A percentile compares a stretch with the other conserved stretches of the same genome.
These are phyloP conservation scores for Diutina siamensis DNA, from an alignment of 1,139 yeast species.

Conservation along the genomic window DNA sequence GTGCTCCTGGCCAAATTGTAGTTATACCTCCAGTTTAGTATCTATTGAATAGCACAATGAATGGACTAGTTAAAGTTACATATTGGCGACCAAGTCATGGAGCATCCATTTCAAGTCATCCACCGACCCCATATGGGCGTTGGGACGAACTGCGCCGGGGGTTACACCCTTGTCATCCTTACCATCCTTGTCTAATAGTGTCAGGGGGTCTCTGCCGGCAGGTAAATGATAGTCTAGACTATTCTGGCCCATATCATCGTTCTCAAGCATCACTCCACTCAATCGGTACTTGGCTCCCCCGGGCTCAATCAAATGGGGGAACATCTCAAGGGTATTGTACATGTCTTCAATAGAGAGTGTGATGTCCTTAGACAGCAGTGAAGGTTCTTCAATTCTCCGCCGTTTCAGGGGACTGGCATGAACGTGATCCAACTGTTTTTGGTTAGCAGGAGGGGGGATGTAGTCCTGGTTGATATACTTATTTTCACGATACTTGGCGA, in stretches of 20 bases:
- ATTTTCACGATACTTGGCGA: slow-evolving; percentile 47
- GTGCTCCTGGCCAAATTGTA: slow-evolving; percentile 12
- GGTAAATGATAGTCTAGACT: slow-evolving; percentile 35
- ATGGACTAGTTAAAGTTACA: no score
- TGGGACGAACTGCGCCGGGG: background rate
- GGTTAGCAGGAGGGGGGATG: slow-evolving; percentile 13
- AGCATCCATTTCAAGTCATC: slow-evolving; percentile 66
- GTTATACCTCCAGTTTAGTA: no score
- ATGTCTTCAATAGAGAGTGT: slow-evolving; percentile 56
- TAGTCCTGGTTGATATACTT: slow-evolving; percentile 39
- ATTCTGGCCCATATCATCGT: slow-evolving; percentile 32
- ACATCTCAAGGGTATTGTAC: slow-evolving; percentile 48
- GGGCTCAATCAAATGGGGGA: slow-evolving; percentile 60
- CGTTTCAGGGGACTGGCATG: background rate
- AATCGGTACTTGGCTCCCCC: slow-evolving; percentile 48
- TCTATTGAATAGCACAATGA: no score
- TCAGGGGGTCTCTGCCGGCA: slow-evolving; percentile 16
- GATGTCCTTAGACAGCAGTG: slow-evolving; percentile 14
- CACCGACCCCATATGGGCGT: slow-evolving; percentile 42
- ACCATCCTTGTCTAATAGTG: slow-evolving; percentile 5
- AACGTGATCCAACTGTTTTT: background rate
- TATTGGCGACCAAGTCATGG: slow-evolving; percentile 34
- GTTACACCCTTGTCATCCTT: slow-evolving; percentile 3
- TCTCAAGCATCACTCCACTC: slow-evolving; percentile 41
- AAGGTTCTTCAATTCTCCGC: slow-evolving; percentile 1